phyloP scores from a whole-genome alignment of 306 rosid species.

The Herpetospermum pedunculosum region DNA sequence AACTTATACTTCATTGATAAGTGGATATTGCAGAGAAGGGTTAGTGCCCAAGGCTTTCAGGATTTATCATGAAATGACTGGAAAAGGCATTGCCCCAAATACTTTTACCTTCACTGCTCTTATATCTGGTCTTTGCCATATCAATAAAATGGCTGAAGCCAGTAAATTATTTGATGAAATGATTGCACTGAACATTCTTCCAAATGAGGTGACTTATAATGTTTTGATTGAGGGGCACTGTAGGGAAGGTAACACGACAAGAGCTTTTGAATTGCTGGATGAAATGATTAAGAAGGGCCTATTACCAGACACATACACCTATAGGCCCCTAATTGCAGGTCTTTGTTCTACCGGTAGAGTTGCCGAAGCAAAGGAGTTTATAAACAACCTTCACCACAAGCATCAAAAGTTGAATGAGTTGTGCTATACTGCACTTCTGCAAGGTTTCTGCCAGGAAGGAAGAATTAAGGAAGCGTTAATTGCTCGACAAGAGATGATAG shows the following conservation, averaged over 20 bases:
- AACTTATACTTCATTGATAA: constrained; percentile 62
- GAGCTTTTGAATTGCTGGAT: constrained; percentile 66
- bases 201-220: constrained; percentile 88
- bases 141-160: constrained; percentile 54
- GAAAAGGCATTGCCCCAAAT: constrained; percentile 53
- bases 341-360: constrained; percentile 67
- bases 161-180: constrained; percentile 51
- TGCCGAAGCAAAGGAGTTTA: constrained; percentile 66
- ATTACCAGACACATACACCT: constrained; percentile 71
- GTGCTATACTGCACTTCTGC: constrained; percentile 74
- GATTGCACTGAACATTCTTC: constrained; percentile 44
- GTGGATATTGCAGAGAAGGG: constrained; percentile 53
- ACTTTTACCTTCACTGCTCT: constrained; percentile 63
- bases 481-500: constrained; percentile 60
- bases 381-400: constrained; percentile 55
- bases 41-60: constrained; percentile 43
- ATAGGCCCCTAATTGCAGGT: constrained; percentile 65
- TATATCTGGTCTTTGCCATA: constrained; percentile 62
- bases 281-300: constrained; percentile 68
- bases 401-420: constrained; percentile 52
- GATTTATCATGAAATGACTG: constrained; percentile 62
- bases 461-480: constrained; percentile 59
- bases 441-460: constrained; percentile 79
- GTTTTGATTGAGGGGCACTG: constrained; percentile 81
- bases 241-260: constrained; percentile 38